Evolutionary conservation across 2,329 filamentous ascomycete species (phyloP).

Genomic region (Coniochaeta sp.): DNA sequence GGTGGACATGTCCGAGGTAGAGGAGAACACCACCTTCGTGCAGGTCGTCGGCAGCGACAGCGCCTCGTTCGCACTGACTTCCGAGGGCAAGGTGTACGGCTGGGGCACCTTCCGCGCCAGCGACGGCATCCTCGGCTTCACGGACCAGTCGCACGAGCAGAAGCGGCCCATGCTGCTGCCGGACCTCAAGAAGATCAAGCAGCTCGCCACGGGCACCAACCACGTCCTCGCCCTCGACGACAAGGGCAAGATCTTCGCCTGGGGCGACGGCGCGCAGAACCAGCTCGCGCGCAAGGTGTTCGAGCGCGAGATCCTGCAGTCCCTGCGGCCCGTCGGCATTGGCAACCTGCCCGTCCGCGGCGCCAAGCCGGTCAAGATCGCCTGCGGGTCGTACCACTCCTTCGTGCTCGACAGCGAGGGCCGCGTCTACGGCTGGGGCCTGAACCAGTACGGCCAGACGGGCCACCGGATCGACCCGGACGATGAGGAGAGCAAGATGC

Average conservation of each 20-base stretch:
- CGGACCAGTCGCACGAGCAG: conserved; percentile 28
- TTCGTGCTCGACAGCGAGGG: conserved; percentile 70
- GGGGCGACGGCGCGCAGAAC: conserved; percentile 66
- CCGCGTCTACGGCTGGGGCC: conserved; percentile 72
- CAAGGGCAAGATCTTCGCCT: conserved; percentile 59
- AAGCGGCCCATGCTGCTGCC: conserved; percentile 47
- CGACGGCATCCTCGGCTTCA: conserved; percentile 41
- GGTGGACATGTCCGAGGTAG: conserved; percentile 37
- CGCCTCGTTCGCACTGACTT: conserved; percentile 68
- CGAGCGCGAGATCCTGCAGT: conserved; percentile 39
- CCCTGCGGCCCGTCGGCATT: conserved; percentile 25
- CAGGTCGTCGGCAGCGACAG: conserved; percentile 69
- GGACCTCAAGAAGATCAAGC: conserved; percentile 57
- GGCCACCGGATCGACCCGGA: conserved; percentile 48
- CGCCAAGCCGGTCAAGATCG: conserved; percentile 61
- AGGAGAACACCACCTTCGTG: conserved; percentile 28
- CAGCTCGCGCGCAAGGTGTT: conserved; percentile 55
- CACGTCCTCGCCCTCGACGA: conserved; percentile 62
- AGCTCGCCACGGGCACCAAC: conserved; percentile 61
- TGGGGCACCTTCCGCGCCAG: conserved; percentile 72
- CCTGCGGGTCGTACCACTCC: conserved; percentile 70
- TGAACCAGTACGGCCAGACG: conserved; percentile 82
- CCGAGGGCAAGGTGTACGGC: conserved; percentile 69
- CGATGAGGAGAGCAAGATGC: conserved; percentile 62
- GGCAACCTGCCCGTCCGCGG: conserved; percentile 25